Evolutionary conservation across 192 early-diverging fungal genomes (phyloP).

Genomic region (Umbelopsis sp.): DNA sequence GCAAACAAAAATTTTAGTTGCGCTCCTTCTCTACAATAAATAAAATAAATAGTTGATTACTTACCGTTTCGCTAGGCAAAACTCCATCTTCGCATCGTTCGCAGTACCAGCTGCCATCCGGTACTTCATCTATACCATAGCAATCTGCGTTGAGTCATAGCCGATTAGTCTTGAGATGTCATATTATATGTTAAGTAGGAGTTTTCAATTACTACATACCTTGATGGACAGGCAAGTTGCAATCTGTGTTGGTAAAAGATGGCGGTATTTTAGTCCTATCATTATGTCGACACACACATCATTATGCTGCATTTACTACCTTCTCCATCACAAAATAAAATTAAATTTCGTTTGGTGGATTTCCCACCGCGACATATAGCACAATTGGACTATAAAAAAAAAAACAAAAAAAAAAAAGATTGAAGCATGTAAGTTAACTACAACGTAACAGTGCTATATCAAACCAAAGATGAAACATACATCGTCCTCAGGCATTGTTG

Average conservation of each 20-base stretch:
- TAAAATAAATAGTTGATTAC: conserved; percentile 6
- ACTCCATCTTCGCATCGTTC: conserved; percentile 47
- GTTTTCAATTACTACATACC: conserved; percentile 8
- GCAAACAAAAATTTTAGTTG: background rate
- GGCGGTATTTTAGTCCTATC: too few relatives aligned
- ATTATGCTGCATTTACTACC: conserved; percentile 26
- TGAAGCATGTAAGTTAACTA: too few relatives aligned
- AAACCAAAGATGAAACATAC: background rate
- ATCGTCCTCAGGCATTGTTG: background rate
- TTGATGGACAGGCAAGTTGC: conserved; percentile 31
- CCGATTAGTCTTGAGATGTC: background rate
- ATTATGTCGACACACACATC: background rate
- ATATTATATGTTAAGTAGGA: background rate
- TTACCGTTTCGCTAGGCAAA: conserved; percentile 42
- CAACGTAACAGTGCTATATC: too few relatives aligned
- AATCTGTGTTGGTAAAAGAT: conserved; percentile 18
- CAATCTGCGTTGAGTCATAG: conserved; percentile 28
- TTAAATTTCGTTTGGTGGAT: conserved; percentile 43
- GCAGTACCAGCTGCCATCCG: conserved; percentile 52
- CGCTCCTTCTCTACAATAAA: background rate
- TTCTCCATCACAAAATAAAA: conserved; percentile 54
- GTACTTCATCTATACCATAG: conserved; percentile 45
- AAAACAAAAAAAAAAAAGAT: background rate
- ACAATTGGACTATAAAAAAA: conserved; percentile 38
- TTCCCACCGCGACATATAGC: conserved; percentile 48